phyloP scores from a whole-genome alignment of 148 eudicot genomes.

The Vaccinium myrtillus region DNA sequence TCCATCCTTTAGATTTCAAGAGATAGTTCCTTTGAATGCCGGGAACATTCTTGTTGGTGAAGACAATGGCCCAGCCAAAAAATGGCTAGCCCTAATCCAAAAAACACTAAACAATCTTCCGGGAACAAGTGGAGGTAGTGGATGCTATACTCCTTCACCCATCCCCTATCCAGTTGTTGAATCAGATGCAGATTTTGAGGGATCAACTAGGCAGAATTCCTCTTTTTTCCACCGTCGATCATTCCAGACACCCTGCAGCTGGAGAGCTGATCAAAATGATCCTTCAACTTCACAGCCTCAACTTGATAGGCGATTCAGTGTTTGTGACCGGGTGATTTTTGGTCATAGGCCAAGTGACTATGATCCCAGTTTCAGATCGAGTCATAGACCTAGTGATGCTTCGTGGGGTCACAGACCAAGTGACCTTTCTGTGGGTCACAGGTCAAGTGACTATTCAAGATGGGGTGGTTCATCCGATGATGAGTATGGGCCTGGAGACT shows the following conservation, averaged over 20 bases:
- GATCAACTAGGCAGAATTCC: slow-evolving; percentile 55
- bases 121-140: slow-evolving; percentile 67
- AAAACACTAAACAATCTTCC: slow-evolving; percentile 82
- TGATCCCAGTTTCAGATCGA: slow-evolving; percentile 30
- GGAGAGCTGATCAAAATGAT: slow-evolving; percentile 56
- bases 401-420: slow-evolving; percentile 41
- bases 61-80: slow-evolving; percentile 93
- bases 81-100: slow-evolving; percentile 68
- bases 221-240: slow-evolving; percentile 75
- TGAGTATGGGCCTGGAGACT: slow-evolving; percentile 69
- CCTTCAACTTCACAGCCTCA: slow-evolving; percentile 66
- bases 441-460: slow-evolving; percentile 78
- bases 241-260: slow-evolving; percentile 66
- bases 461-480: slow-evolving; percentile 96
- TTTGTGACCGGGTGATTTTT: slow-evolving; percentile 78
- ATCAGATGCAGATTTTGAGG: slow-evolving; percentile 88
- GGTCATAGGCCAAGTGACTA: slow-evolving; percentile 78
- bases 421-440: slow-evolving; percentile 46
- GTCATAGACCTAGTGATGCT: slow-evolving; percentile 41
- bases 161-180: slow-evolving; percentile 80
- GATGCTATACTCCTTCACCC: slow-evolving; percentile 85
- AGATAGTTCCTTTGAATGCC: slow-evolving; percentile 89
- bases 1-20: slow-evolving; percentile 69
- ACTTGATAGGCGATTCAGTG: slow-evolving; percentile 84
- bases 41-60: slow-evolving; percentile 90